Percentiles rank a stretch among this genome's conserved stretches.
These are phyloP conservation scores for Agapanthus africanus DNA, from an alignment of 106 monocot species.

Conservation along the genomic window DNA sequence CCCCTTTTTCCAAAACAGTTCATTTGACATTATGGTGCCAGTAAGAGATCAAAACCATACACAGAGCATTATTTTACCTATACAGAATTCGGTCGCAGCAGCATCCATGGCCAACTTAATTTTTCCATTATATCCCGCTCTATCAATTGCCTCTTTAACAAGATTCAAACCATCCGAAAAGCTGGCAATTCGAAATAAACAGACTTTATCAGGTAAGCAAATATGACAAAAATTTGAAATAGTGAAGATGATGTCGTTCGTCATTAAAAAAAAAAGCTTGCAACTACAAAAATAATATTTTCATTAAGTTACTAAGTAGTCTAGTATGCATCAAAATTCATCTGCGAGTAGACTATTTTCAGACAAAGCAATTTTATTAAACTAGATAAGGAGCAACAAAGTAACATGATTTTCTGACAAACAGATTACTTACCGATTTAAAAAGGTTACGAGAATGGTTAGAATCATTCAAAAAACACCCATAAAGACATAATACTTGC, in stretches of 20 bases:
- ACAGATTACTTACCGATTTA: not conserved
- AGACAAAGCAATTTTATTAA: not conserved
- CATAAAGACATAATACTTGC: slow-evolving; percentile 12
- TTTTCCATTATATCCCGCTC: slow-evolving; percentile 80
- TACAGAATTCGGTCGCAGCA: slow-evolving; percentile 73
- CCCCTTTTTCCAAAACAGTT: not conserved
- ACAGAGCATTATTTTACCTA: slow-evolving; percentile 38
- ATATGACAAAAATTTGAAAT: not conserved
- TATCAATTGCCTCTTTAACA: slow-evolving; percentile 79
- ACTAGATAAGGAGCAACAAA: not conserved
- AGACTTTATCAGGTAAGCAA: not conserved
- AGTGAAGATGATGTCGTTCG: not conserved
- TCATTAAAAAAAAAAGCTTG: not conserved
- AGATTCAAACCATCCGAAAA: slow-evolving; percentile 76
- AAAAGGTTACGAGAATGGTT: not conserved
- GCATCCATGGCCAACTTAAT: slow-evolving; percentile 80
- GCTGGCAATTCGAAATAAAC: slow-evolving; percentile 30
- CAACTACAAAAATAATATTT: not conserved
- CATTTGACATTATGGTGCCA: not conserved
- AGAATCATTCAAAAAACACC: too few species aligned
- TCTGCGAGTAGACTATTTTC: not conserved
- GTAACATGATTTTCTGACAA: not conserved
- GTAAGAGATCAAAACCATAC: not conserved
- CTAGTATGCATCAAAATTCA: not conserved
- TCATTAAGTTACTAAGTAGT: not conserved